Conservation (phyloP, 805 yeast genomes). For the Ogataea corticis region DNA sequence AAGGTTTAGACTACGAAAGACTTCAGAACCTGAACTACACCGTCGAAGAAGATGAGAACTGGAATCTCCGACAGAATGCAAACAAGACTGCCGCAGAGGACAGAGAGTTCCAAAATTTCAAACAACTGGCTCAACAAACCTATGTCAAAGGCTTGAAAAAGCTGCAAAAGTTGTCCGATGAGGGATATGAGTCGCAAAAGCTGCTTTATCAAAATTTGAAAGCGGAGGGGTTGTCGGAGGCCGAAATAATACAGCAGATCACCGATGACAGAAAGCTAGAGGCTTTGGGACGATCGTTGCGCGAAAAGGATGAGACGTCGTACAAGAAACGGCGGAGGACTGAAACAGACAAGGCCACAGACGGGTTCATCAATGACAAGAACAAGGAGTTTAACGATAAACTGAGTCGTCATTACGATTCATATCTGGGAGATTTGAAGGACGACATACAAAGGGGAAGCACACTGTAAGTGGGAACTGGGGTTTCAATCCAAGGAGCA, state of each 20-base stretch:
- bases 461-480: conserved; percentile 14
- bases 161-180: conserved; percentile 34
- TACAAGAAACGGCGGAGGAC: conserved; percentile 38
- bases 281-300: conserved; percentile 35
- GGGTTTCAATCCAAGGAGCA: too few relatives aligned
- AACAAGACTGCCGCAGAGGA: conserved; percentile 30
- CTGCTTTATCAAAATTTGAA: conserved; percentile 23
- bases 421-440: conserved; percentile 25
- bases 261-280: conserved; percentile 40
- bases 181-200: conserved; percentile 44
- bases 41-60: conserved; percentile 62
- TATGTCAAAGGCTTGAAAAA: conserved; percentile 53
- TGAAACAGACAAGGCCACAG: conserved; percentile 19
- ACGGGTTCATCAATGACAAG: conserved; percentile 62
- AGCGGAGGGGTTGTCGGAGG: conserved; percentile 25
- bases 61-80: conserved; percentile 48
- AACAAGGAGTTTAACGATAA: conserved; percentile 75
- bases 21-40: conserved; percentile 55
- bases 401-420: conserved; percentile 56
- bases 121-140: conserved; percentile 59
- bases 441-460: conserved; percentile 28
- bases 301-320: conserved; percentile 38
- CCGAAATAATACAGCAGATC: conserved; percentile 23
- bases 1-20: conserved; percentile 43
- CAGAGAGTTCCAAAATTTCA: conserved; percentile 49